A percentile compares a stretch with the other conserved stretches of the same genome.
These are phyloP conservation scores for Amauroascus verrucosus DNA, from an alignment of 2,329 filamentous ascomycete genomes.

Conservation along the genomic window DNA sequence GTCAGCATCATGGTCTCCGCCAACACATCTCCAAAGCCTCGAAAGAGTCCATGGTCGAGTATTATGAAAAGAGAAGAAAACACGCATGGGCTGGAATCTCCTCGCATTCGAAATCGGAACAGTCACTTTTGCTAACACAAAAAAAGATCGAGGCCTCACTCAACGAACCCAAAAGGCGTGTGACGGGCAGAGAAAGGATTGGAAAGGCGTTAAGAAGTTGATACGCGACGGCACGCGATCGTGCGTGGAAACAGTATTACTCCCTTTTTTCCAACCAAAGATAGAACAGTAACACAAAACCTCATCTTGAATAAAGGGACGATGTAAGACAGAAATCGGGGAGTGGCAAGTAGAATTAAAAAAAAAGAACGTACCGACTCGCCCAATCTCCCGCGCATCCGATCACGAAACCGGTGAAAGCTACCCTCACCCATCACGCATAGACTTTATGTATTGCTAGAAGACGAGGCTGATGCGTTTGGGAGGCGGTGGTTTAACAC, in stretches of 20 bases:
- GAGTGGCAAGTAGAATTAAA: not conserved
- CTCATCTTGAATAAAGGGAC: not conserved
- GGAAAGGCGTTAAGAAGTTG: too few relatives aligned
- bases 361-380: constrained; percentile 17
- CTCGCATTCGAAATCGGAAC: not conserved
- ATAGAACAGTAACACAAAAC: not conserved
- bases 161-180: not conserved
- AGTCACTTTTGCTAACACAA: not conserved
- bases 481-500: too few relatives aligned
- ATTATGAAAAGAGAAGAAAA: not conserved
- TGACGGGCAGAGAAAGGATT: not conserved
- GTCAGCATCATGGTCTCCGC: constrained; percentile 17
- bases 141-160: too few relatives aligned
- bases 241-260: not conserved
- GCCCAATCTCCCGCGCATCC: constrained; percentile 9
- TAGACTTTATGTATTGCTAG: not conserved
- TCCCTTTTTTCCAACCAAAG: not conserved
- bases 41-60: constrained; percentile 14
- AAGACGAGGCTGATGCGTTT: too few relatives aligned
- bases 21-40: constrained; percentile 11
- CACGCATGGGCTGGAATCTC: too few relatives aligned
- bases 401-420: constrained; percentile 12
- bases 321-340: not conserved
- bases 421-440: constrained; percentile 10
- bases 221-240: not conserved